Evolutionary conservation across 2,329 filamentous ascomycete species (phyloP).

Genomic region (Trichoderma breve): DNA sequence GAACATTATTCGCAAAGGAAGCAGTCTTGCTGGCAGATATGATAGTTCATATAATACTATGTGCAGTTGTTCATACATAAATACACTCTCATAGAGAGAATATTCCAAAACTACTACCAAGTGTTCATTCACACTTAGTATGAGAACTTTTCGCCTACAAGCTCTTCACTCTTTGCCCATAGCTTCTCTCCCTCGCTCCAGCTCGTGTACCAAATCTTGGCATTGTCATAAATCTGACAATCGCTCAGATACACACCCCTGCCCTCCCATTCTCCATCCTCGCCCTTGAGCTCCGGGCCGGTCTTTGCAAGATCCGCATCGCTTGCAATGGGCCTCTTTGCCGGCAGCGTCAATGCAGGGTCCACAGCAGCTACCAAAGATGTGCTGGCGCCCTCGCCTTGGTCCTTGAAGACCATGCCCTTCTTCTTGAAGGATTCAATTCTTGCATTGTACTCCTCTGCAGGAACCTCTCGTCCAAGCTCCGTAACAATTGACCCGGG

Average conservation of each 20-base stretch:
- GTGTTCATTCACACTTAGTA: background rate
- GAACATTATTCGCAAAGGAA: background rate
- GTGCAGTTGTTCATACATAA: background rate
- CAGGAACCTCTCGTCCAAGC: background rate
- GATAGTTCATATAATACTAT: background rate
- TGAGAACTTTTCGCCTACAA: background rate
- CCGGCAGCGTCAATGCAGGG: background rate
- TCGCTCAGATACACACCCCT: conserved; percentile 11
- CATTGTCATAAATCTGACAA: background rate
- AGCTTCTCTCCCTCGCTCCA: conserved; percentile 10
- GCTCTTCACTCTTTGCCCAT: conserved; percentile 4
- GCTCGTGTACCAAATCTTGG: background rate
- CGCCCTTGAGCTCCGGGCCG: background rate
- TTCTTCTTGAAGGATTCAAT: background rate
- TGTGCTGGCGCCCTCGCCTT: background rate
- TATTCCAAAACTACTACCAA: background rate
- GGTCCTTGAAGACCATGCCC: background rate
- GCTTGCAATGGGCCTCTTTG: background rate
- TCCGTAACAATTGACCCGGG: background rate
- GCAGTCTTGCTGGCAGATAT: background rate
- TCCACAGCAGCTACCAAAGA: conserved; percentile 8
- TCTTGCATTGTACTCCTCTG: background rate
- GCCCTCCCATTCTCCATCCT: conserved; percentile 12
- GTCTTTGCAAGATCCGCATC: conserved; percentile 1
- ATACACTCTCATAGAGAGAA: background rate